These are phyloP conservation scores for Aquilaria malaccensis DNA, from an alignment of 345 rosid species.

Conservation along the genomic window DNA sequence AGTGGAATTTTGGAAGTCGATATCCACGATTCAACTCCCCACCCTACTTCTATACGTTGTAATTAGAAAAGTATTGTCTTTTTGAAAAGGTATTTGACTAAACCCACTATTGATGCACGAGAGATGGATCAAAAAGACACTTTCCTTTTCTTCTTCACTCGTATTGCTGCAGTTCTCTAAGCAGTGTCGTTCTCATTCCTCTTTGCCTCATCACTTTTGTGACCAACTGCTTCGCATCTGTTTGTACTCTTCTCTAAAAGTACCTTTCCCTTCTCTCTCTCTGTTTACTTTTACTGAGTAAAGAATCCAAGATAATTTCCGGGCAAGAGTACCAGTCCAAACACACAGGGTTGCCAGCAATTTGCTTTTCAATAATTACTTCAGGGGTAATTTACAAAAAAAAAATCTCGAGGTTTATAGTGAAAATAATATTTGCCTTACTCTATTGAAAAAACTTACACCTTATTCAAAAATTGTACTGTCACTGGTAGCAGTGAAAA, in stretches of 20 bases:
- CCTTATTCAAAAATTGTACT: no score
- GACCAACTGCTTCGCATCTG: slow-evolving; percentile 12
- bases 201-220: slow-evolving; percentile 16
- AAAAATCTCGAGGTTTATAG: no score
- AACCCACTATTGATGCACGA: slow-evolving; percentile 22
- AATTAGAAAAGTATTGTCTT: no score
- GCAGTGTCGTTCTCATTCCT: slow-evolving; percentile 14
- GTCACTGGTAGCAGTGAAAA: no score
- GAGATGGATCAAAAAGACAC: slow-evolving; percentile 27
- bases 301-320: slow-evolving; percentile 36
- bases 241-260: slow-evolving; percentile 14
- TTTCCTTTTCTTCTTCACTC: slow-evolving; percentile 24
- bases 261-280: neutral
- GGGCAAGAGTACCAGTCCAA: slow-evolving; percentile 20
- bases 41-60: no score
- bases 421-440: no score
- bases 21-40: no score
- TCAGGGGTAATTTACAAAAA: no score
- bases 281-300: slow-evolving; percentile 1
- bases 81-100: no score
- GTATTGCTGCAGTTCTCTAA: neutral
- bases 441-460: no score
- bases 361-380: slow-evolving; percentile 10
- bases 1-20: no score
- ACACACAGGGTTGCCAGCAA: slow-evolving; percentile 22